Evolutionary conservation across 345 rosid species (phyloP).

Genomic region (Linum tenue): DNA sequence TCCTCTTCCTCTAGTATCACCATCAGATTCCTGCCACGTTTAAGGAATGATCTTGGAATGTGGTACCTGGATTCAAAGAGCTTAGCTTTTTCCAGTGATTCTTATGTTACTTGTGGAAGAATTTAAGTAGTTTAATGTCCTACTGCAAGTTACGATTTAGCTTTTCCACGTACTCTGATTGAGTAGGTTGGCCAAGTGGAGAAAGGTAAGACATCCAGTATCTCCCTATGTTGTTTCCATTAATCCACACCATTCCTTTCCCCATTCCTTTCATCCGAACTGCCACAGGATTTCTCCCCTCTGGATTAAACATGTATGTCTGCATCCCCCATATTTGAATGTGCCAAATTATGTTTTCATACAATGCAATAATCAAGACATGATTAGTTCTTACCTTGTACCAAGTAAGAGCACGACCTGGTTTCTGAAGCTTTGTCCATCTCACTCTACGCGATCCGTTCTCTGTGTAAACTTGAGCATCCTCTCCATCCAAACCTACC

Average conservation of each 20-base stretch:
- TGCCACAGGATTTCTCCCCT: conserved; percentile 14
- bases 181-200: conserved; percentile 16
- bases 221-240: conserved; percentile 17
- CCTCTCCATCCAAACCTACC: conserved; percentile 68
- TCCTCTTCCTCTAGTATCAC: conserved; percentile 15
- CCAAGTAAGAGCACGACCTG: conserved; percentile 52
- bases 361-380: no score
- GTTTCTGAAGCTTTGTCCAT: conserved; percentile 34
- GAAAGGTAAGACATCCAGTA: conserved; percentile 20
- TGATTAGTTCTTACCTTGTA: conserved; percentile 45
- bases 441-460: conserved; percentile 39
- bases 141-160: not conserved
- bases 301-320: conserved; percentile 15
- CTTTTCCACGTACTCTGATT: conserved; percentile 39
- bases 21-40: not conserved
- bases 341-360: no score
- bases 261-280: conserved; percentile 13
- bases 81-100: no score
- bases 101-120: not conserved
- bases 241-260: conserved; percentile 19
- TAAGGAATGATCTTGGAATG: conserved; percentile 11
- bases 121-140: no score
- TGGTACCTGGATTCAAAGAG: not conserved
- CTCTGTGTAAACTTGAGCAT: conserved; percentile 30
- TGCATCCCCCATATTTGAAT: not conserved